Percentiles rank a stretch among this genome's conserved stretches.
Conservation (phyloP, 163 green algal species). For the Coccomyxa subellipsoidea region DNA sequence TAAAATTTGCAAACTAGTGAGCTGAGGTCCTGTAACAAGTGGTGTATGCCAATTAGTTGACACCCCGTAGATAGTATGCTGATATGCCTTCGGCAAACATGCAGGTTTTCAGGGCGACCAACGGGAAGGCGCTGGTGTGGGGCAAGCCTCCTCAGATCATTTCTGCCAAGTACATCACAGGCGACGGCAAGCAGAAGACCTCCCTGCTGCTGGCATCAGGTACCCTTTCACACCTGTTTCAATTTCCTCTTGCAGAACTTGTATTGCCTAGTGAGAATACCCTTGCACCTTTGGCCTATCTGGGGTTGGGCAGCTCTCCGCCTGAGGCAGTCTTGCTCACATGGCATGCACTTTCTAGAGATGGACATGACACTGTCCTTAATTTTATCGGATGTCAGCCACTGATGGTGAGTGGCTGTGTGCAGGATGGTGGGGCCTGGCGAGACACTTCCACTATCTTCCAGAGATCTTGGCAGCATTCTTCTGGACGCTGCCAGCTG, state of each 20-base stretch:
- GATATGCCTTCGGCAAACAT: not conserved
- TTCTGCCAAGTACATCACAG: conserved; percentile 55
- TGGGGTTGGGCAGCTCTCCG: too few relatives aligned
- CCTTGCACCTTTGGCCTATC: too few relatives aligned
- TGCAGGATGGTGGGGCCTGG: conserved; percentile 64
- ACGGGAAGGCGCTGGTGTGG: conserved; percentile 55
- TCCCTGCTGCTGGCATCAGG: conserved; percentile 65
- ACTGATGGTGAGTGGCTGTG: not conserved
- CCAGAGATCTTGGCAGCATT: conserved; percentile 68
- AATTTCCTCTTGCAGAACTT: too few relatives aligned
- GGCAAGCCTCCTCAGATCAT: conserved; percentile 51
- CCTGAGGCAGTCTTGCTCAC: too few relatives aligned
- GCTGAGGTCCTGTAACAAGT: not conserved
- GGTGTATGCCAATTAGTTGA: not conserved
- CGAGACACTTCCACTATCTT: conserved; percentile 80
- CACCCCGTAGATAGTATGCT: not conserved
- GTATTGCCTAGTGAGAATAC: too few relatives aligned
- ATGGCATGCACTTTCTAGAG: too few relatives aligned
- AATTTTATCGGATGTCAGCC: too few relatives aligned
- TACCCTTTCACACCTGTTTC: conserved; percentile 11
- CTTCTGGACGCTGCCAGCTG: conserved; percentile 63
- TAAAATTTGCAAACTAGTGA: too few relatives aligned
- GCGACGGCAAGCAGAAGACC: conserved; percentile 51
- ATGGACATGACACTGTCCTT: too few relatives aligned
- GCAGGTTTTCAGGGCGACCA: conserved; percentile 50